Evolutionary conservation across 805 yeast species (phyloP).

Genomic region (Hanseniaspora osmophila): DNA sequence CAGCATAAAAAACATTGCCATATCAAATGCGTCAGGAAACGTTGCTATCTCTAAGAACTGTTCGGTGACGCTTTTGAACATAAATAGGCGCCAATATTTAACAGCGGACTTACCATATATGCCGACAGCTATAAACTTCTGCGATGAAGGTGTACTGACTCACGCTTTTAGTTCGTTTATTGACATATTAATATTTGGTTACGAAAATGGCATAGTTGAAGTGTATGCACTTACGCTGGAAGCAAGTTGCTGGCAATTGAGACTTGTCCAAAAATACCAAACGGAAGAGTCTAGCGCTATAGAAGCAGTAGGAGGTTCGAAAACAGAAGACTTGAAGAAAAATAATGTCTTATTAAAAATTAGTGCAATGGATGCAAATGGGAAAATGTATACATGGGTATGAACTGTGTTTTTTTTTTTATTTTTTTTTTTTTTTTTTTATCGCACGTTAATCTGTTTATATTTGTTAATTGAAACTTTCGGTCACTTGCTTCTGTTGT

Average conservation of each 20-base stretch:
- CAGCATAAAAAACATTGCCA: conserved; percentile 22
- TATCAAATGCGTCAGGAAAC: conserved; percentile 43
- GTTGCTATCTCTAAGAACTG: conserved; percentile 25
- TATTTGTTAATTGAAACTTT: no score
- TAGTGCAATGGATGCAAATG: no score
- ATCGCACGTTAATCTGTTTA: no score
- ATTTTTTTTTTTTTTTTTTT: no score
- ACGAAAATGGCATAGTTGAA: conserved; percentile 18
- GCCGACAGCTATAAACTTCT: no score
- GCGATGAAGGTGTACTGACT: background rate
- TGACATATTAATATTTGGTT: conserved; percentile 26
- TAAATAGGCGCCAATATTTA: background rate
- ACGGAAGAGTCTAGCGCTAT: conserved; percentile 10
- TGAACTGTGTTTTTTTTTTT: no score
- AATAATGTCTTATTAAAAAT: no score
- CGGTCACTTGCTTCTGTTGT: conserved; percentile 25
- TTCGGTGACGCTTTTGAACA: background rate
- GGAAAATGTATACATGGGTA: no score
- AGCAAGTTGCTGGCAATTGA: conserved; percentile 14
- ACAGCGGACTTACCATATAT: no score
- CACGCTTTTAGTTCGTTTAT: conserved; percentile 8
- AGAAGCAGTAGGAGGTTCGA: conserved; percentile 7
- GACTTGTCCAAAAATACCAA: conserved; percentile 13
- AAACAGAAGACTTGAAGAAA: no score
- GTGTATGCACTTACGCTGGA: conserved; percentile 20